These are phyloP conservation scores for Pseudodiploospora longispora DNA, from an alignment of 2,329 filamentous ascomycete genomes.

Conservation along the genomic window DNA sequence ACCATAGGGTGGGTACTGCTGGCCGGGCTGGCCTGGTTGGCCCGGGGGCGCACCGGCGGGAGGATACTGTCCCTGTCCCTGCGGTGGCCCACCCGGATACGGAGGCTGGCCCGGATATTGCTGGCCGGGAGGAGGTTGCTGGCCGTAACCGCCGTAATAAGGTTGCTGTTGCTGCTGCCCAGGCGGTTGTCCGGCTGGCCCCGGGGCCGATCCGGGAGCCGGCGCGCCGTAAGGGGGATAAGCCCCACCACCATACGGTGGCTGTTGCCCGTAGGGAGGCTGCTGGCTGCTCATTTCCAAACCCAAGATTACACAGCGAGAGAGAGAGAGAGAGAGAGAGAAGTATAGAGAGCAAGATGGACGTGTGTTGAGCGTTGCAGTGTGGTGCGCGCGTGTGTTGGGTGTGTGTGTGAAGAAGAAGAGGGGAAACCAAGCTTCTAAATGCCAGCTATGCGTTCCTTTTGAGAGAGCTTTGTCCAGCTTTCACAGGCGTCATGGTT, in stretches of 20 bases:
- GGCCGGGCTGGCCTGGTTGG: background rate
- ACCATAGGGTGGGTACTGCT: background rate
- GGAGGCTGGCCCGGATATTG: background rate
- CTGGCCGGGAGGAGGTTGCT: background rate
- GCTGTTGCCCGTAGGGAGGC: slow-evolving; percentile 3
- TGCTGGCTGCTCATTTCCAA: slow-evolving; percentile 1
- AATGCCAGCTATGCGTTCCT: too few relatives aligned
- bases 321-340: too few relatives aligned
- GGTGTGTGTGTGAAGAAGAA: too few relatives aligned
- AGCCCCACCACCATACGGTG: background rate
- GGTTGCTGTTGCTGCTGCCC: slow-evolving; percentile 2
- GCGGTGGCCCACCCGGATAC: background rate
- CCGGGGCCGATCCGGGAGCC: background rate
- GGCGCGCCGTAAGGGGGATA: slow-evolving; percentile 1
- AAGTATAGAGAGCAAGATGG: too few relatives aligned
- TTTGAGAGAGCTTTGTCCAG: too few relatives aligned
- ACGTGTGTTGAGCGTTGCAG: too few relatives aligned
- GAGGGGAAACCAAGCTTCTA: too few relatives aligned
- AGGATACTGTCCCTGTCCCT: background rate
- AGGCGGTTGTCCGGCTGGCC: background rate
- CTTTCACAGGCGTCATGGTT: too few relatives aligned
- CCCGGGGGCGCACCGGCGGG: background rate
- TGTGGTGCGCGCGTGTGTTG: too few relatives aligned
- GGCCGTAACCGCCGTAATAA: background rate
- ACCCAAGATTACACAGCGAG: background rate